These are phyloP conservation scores for Salix viminalis DNA, from an alignment of 345 rosid species.

Conservation along the genomic window DNA sequence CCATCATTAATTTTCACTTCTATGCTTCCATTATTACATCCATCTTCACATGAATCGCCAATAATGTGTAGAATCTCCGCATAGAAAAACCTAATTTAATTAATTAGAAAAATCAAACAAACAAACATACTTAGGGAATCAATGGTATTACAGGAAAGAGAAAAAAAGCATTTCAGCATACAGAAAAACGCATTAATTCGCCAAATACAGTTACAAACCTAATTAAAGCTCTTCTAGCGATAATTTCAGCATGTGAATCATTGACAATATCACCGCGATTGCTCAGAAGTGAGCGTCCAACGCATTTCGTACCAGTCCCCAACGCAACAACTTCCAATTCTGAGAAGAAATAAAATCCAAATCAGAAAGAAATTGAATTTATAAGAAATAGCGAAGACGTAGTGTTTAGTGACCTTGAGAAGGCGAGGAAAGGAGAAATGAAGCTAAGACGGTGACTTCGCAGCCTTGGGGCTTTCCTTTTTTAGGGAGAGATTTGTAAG, in stretches of 20 bases:
- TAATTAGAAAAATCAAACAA: neutral
- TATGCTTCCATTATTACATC: conserved; percentile 11
- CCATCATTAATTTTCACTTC: conserved; percentile 21
- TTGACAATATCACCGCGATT: conserved; percentile 70
- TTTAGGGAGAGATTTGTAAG: conserved; percentile 59
- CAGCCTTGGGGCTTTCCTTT: conserved; percentile 96
- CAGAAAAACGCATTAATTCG: neutral
- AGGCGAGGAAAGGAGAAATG: conserved; percentile 79
- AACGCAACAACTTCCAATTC: conserved; percentile 65
- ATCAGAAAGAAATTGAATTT: neutral
- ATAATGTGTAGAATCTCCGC: conserved; percentile 47
- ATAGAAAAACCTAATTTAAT: conserved; percentile 58
- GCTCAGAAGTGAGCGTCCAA: conserved; percentile 59
- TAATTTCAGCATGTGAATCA: conserved; percentile 88
- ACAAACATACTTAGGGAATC: neutral
- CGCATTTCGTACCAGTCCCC: conserved; percentile 88
- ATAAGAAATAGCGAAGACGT: neutral
- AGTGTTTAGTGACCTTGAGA: conserved; percentile 42
- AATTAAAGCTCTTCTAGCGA: conserved; percentile 72
- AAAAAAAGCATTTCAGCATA: neutral
- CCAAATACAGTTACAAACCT: conserved; percentile 33
- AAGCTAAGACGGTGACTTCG: conserved; percentile 73
- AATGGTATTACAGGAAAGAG: no score
- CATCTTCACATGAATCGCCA: conserved; percentile 5
- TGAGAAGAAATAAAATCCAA: conserved; percentile 6